These are phyloP conservation scores for Oldenlandia corymbosa DNA, from an alignment of 257 asterid species.

Conservation along the genomic window DNA sequence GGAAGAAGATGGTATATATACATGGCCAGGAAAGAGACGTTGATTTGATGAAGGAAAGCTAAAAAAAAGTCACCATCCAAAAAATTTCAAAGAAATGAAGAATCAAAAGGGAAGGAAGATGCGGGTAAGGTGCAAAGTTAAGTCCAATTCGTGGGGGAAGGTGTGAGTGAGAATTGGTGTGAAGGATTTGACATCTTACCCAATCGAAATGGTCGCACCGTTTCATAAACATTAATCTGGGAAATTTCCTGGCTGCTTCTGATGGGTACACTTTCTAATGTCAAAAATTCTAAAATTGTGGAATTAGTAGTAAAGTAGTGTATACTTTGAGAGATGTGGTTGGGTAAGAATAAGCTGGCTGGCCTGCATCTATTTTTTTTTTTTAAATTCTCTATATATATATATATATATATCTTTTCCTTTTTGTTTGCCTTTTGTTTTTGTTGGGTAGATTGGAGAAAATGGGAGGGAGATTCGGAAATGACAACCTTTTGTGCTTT, in stretches of 20 bases:
- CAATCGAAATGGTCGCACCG: background rate
- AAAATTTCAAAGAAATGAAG: background rate
- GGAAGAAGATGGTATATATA: background rate
- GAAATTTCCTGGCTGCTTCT: slow-evolving; percentile 13
- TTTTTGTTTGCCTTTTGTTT: too few species aligned
- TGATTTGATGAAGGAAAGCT: too few species aligned
- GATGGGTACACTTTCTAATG: too few species aligned
- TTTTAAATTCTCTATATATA: too few species aligned
- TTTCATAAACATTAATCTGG: background rate
- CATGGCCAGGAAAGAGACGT: background rate
- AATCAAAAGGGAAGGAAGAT: slow-evolving; percentile 1
- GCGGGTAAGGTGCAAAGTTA: slow-evolving; percentile 15
- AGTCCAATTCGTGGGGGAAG: background rate
- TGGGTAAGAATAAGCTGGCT: background rate
- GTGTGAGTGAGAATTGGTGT: slow-evolving; percentile 3
- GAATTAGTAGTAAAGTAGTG: too few species aligned
- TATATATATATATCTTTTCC: too few species aligned
- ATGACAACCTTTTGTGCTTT: background rate
- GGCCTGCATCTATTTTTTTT: too few species aligned
- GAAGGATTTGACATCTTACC: background rate
- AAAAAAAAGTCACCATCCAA: background rate
- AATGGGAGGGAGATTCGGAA: background rate
- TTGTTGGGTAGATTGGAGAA: background rate
- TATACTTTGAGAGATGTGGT: too few species aligned
- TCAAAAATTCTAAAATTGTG: too few species aligned